Base-by-base conservation (phyloP, 2,329 filamentous ascomycete genomes). In the Verticillium isaacii region DNA sequence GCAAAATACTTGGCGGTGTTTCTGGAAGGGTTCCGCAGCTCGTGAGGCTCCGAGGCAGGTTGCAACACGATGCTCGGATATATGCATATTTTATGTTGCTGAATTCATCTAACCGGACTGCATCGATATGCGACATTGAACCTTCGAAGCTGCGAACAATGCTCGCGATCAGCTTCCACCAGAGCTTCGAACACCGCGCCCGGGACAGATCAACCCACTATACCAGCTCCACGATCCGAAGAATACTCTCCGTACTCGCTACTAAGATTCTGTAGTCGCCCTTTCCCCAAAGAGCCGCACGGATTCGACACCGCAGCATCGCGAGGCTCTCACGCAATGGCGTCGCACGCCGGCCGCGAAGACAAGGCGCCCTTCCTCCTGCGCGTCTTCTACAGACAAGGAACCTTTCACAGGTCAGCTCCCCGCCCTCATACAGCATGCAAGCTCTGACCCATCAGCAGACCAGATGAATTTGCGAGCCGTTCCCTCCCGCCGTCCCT, bases 311-410 rank as follows among this genome's bases (percentile, higher is more conserved):
- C 12, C n/a, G 12, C 45, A n/a, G 12, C 45, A 50, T 23, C 8
- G 8, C 32, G 29, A 32, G 25, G 29, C 57, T 55, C 58, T 14
- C 32, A 15, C 41, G 32, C 45, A 25, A 59, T 59, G 58, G 58
- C 58, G 12, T 29, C 41, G 29, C 58, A 36, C 58, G 58, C 39
- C 68, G 86, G 93, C 72, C 87, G 89, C 64, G 84, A 91, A 70
- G 82, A 83, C 56, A 90, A 87, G 14, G 87, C 90, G 3, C 93
- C 93, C 6, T 97, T 96, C 76, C 85, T 94, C 64, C 80, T 97
- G 19, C 93, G 91, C 72, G 84, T 97, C 63, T 96, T 93, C 80
- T 96, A 94, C 77, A 87, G 88, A 63, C 85, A 83, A 17, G 86
- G 88, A 70, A 82, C 84, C 54, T 93, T 92, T 70, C 89, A 94